Evolutionary conservation across 1,139 yeast genomes (phyloP), one percentile per base, ranked within the genome.

Genomic region (Kurtzmaniella natalensis): DNA sequence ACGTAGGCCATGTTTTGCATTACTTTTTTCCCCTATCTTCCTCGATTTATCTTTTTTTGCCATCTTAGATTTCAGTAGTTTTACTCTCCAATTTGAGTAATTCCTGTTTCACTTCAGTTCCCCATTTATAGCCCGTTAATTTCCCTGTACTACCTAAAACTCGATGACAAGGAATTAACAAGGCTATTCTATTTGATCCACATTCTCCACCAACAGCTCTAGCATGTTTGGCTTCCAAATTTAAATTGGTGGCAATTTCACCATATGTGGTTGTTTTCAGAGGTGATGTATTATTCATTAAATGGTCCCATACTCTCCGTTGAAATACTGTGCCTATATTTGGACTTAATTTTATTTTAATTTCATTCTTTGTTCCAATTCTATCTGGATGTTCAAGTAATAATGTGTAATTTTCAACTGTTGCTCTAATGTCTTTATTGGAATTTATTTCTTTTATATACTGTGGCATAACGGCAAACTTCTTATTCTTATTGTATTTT

Each of bases 161-260:
- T 11, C 61, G 39, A 32, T 56, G 60, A 35, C 60, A 55, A 2
- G 61, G 61, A 2, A 56, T 40, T 3, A 55, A 30, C 18, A 52
- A 25, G 2, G 60, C 57, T 18, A 56, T 40, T 25, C 38, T 42
- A 32, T 55, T 56, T 2, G 57, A 47, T 9, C 57, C 58, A 28
- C 53, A 46, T 15, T 53, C 44, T 36, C 48, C 51, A 2, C 57
- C 61, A 11, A 56, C 38, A 0, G 42, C 58, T 16, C 60, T 38
- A 23, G 49, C 40, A n/a, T 52, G 42, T 1, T 28, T 39, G 2
- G 51, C 39, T 14, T 39, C 38, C 31, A 55, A 32, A 1, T 40
- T 16, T 8, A 35, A 23, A 6, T 7, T 32, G 3, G 30, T 29
- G 1, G 58, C 57, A 10, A 55, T 32, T 14, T 41, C 30, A 7